Base-by-base conservation (phyloP, 371 early-diverging fungal species). In the Rhizomucor miehei region DNA sequence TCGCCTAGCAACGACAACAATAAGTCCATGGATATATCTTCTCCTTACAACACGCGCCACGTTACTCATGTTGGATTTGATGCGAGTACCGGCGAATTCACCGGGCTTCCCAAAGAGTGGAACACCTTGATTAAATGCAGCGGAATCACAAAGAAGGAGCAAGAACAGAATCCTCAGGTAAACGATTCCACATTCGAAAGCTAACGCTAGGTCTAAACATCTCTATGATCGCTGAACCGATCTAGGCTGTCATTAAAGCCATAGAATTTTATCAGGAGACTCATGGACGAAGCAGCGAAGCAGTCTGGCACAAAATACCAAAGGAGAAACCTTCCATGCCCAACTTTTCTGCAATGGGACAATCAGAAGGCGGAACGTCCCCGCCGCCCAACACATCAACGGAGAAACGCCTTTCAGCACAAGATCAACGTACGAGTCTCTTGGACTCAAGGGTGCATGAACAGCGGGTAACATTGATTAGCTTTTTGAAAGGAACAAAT, bases 21-120 rank as follows among this genome's bases (percentile, higher is more conserved):
- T 16, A 37, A 49, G 12, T 35, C 59, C 25, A 51, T 59, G 54
- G 88, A 89, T 72, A 94, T 98, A 57, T 97, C 64, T 3, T 86
- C 90, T 13, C 98, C 98, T 13, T 98, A 92, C 71, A 96, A 98
- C 63, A 94, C 96, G 12, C 87, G 93, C 20, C 98, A 98, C 71
- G 74, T 97, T 54, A 95, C 95, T 3, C 98, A 95, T 67, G 94
- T 93, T 47, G 95, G 95, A 3, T 92, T 89, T 69, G 88, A 93
- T 72, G 73, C 87, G 24, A 82, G 91, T 44, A 91, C 95, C 20
- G 93, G 93, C 54, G 92, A 91, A 67, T 93, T 93, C 57, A 91
- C 91, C 36, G 98, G 98, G 8, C 69, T 98, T 52, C 97, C 98
- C 19, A 84, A 86, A 52, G 92, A 93, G 65, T 98, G 98, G 98